Percentiles rank a stretch among this genome's conserved stretches.
These are phyloP conservation scores for Coprinellus aureogranulatus DNA, from an alignment of 768 basidiomycete species.

Conservation along the genomic window DNA sequence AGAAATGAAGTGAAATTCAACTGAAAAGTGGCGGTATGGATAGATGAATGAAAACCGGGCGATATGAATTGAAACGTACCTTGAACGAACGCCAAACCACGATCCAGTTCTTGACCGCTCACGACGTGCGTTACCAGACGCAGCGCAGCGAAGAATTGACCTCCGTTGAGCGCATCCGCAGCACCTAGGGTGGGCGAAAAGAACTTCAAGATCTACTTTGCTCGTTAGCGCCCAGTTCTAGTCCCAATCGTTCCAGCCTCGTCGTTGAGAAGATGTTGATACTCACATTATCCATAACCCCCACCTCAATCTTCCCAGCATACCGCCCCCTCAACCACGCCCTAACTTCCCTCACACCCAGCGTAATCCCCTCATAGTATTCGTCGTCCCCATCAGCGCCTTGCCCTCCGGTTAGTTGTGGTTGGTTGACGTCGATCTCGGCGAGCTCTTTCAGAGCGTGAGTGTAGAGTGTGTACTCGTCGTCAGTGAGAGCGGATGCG, in stretches of 20 bases:
- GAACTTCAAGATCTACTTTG: slow-evolving; percentile 58
- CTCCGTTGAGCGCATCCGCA: slow-evolving; percentile 56
- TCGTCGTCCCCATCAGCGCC: slow-evolving; percentile 33
- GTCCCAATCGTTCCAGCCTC: no score
- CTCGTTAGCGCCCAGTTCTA: no score
- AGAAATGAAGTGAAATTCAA: no score
- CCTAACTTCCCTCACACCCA: slow-evolving; percentile 65
- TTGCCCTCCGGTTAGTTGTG: slow-evolving; percentile 14
- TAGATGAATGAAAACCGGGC: no score
- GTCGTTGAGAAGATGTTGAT: no score
- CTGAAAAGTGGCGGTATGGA: no score
- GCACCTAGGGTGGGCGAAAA: slow-evolving; percentile 57
- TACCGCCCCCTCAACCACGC: slow-evolving; percentile 78
- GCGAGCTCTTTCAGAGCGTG: slow-evolving; percentile 54
- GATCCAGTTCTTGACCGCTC: slow-evolving; percentile 60
- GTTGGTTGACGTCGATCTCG: slow-evolving; percentile 24
- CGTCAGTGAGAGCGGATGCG: slow-evolving; percentile 71
- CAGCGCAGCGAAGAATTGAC: slow-evolving; percentile 75
- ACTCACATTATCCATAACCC: slow-evolving; percentile 60
- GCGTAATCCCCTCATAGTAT: slow-evolving; percentile 50
- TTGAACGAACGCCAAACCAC: slow-evolving; percentile 71
- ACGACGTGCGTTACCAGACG: slow-evolving; percentile 64
- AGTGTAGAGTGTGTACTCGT: slow-evolving; percentile 70
- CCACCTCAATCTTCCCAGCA: slow-evolving; percentile 45
- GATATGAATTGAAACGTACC: no score